Evolutionary conservation across 208 protist genomes (phyloP).

Genomic region (Leishmania aethiopica): DNA sequence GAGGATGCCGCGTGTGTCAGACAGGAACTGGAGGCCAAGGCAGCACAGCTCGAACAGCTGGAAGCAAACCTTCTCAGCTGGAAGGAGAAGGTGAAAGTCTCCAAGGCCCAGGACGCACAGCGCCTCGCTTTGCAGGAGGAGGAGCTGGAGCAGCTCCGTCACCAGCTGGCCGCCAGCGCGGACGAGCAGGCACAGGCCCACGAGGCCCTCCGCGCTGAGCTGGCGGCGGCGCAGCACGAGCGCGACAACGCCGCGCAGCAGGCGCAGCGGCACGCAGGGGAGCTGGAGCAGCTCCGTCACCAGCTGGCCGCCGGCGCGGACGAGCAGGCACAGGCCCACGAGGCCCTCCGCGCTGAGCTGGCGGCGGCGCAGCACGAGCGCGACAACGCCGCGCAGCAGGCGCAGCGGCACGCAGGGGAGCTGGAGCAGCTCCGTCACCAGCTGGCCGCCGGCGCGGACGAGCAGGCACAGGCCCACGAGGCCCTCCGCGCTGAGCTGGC

Average conservation of each 20-base stretch:
- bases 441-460: not conserved
- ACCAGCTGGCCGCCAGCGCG: not conserved
- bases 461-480: slow-evolving; percentile 1
- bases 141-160: not conserved
- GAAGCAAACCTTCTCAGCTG: not conserved
- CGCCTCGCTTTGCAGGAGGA: not conserved
- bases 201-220: too few species aligned
- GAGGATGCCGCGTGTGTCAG: not conserved
- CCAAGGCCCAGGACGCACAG: slow-evolving; percentile 27
- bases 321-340: too few species aligned
- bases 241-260: too few species aligned
- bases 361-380: too few species aligned
- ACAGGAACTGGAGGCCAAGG: not conserved
- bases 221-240: too few species aligned
- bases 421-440: not conserved
- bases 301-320: too few species aligned
- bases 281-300: not conserved
- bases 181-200: not conserved
- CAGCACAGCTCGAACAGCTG: not conserved
- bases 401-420: not conserved
- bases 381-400: too few species aligned
- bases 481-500: not conserved
- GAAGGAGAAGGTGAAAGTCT: slow-evolving; percentile 8
- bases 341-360: too few species aligned
- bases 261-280: too few species aligned